Evolutionary conservation across 768 basidiomycete genomes (phyloP), one percentile per base, ranked within the genome.

Genomic region (Suillus decipiens): DNA sequence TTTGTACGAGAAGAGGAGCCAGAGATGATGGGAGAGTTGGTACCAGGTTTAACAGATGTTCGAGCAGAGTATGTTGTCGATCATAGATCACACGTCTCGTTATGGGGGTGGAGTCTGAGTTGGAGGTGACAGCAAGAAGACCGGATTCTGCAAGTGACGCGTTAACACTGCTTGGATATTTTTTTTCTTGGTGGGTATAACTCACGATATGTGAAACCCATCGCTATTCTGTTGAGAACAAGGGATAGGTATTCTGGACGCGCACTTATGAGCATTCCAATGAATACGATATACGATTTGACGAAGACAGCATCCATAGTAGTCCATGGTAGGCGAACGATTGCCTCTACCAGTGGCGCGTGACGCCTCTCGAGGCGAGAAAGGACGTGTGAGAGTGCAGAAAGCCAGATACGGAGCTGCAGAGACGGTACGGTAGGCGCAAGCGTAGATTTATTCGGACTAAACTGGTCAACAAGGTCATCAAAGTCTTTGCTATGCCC

Each of bases 11-110:
- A 28, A 96, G 83, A 1, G 95, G 93, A 62, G 91, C 88, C 4
- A 99, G 80, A 2, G 95, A 90, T 2, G 91, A 89, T 0, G 95
- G 89, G 1, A 98, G 80, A 0, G 96, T 99, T 28, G 97, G 97
- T 34, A 99, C 89, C 55, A 99, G 86, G 3, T 89, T 85, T 33
- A 98, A 79, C n/a, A 99, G 81, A 70, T 95, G 90, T 12, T 83
- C 83, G n/a, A 99, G 83, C 51, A 99, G 88, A 66, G 84, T 81
- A 70, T 99, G 97, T 33, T 94, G 78, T 31, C 96, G 87, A 59
- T 93, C 89, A 73, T 96, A 97, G 63, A 96, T 86, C 10, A 88
- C 76, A 54, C 93, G 84, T 45, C 94, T 87, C 0, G 95, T 95
- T 60, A 98, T 76, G 0, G 93, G 90, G 19, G 75, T 79, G 2